Conservation (phyloP, 2,329 filamentous ascomycete species). For the Trichoderma hamatum region DNA sequence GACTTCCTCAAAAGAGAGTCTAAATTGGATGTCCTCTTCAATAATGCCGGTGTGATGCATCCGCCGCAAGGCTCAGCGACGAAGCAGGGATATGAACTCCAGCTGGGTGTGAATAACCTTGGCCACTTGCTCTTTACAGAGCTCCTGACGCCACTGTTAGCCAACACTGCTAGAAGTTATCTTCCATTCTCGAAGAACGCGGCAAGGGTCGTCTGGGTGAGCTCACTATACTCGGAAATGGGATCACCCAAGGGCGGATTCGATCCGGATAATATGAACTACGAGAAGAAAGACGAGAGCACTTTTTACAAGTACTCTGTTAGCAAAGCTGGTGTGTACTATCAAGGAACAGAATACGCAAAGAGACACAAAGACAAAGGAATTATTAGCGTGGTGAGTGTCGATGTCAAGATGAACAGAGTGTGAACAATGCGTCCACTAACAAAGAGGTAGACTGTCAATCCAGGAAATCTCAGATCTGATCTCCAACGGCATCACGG, state of each 20-base stretch:
- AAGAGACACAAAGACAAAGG: slow-evolving; percentile 35
- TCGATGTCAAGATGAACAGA: neutral
- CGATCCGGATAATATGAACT: slow-evolving; percentile 19
- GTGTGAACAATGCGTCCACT: neutral
- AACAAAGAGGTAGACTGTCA: slow-evolving; percentile 32
- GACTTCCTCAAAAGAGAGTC: slow-evolving; percentile 32
- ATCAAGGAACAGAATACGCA: slow-evolving; percentile 39
- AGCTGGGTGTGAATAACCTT: slow-evolving; percentile 48
- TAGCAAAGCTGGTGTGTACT: slow-evolving; percentile 40
- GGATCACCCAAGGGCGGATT: slow-evolving; percentile 6
- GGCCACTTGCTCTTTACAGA: slow-evolving; percentile 46
- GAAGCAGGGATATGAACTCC: slow-evolving; percentile 40
- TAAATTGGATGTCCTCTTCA: slow-evolving; percentile 44
- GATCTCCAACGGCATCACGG: slow-evolving; percentile 39
- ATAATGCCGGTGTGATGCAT: slow-evolving; percentile 49
- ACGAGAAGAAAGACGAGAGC: slow-evolving; percentile 27
- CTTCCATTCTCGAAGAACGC: slow-evolving; percentile 32
- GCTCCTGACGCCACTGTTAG: slow-evolving; percentile 41
- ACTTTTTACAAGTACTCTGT: slow-evolving; percentile 31
- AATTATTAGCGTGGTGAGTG: slow-evolving; percentile 34
- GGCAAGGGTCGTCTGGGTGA: slow-evolving; percentile 42
- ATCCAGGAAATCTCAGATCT: slow-evolving; percentile 46
- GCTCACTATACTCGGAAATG: slow-evolving; percentile 31
- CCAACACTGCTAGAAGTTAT: slow-evolving; percentile 37
- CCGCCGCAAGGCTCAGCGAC: slow-evolving; percentile 39